A percentile compares a stretch with the other conserved stretches of the same genome.
Evolutionary conservation across 331 rosid genomes (phyloP).

Genomic region (Acacia concinna): DNA sequence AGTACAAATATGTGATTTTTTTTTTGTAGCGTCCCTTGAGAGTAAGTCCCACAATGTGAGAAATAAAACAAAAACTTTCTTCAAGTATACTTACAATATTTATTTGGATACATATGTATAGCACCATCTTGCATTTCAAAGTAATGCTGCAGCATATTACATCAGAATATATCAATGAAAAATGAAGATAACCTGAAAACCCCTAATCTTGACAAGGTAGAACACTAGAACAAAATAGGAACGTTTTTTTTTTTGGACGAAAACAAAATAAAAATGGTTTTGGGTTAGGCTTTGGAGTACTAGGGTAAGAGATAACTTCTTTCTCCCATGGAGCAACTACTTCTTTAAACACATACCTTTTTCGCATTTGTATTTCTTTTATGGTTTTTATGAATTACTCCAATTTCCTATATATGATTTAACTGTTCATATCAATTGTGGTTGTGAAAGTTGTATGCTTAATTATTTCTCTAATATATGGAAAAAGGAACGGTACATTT

Average conservation of each 20-base stretch:
- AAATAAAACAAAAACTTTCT: constrained; percentile 11
- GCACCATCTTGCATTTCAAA: constrained; percentile 79
- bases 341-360: constrained; percentile 70
- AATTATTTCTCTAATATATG: too few species aligned
- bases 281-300: constrained; percentile 89
- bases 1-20: too few species aligned
- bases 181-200: constrained; percentile 12
- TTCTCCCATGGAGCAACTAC: constrained; percentile 90
- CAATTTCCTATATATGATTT: too few species aligned
- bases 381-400: too few species aligned
- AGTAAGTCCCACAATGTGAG: neutral
- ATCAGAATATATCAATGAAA: constrained; percentile 27
- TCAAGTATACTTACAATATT: constrained; percentile 48
- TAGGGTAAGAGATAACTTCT: constrained; percentile 87
- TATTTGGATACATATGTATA: constrained; percentile 60
- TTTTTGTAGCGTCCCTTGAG: too few species aligned
- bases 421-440: too few species aligned
- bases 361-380: too few species aligned
- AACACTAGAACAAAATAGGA: neutral
- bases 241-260: constrained; percentile 66
- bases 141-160: constrained; percentile 66
- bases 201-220: neutral
- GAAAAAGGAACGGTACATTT: too few species aligned
- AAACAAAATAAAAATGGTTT: constrained; percentile 79
- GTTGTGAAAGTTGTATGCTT: too few species aligned